These are phyloP conservation scores for Russula abietina DNA, from an alignment of 768 basidiomycete genomes.

Conservation along the genomic window DNA sequence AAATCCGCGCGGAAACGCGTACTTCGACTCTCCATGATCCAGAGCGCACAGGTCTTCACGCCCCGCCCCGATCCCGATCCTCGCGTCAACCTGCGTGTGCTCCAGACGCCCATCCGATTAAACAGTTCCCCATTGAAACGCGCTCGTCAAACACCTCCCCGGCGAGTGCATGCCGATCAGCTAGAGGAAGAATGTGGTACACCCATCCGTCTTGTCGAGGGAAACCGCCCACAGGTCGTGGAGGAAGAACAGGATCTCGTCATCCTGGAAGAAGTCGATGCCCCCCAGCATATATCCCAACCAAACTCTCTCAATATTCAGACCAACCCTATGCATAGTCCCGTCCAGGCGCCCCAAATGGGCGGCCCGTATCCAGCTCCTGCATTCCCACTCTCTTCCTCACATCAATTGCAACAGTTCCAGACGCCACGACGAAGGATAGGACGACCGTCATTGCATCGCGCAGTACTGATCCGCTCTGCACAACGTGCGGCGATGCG, in stretches of 20 bases:
- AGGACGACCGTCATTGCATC: slow-evolving; percentile 50
- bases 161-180: slow-evolving; percentile 31
- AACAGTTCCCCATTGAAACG: slow-evolving; percentile 26
- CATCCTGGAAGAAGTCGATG: slow-evolving; percentile 63
- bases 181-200: slow-evolving; percentile 41
- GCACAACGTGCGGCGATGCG: slow-evolving; percentile 55
- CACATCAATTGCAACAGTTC: slow-evolving; percentile 24
- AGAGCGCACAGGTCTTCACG: slow-evolving; percentile 66
- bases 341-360: slow-evolving; percentile 15
- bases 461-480: slow-evolving; percentile 63
- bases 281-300: slow-evolving; percentile 21
- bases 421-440: slow-evolving; percentile 28
- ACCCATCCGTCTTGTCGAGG: slow-evolving; percentile 57
- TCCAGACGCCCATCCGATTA: slow-evolving; percentile 48
- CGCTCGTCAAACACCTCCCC: slow-evolving; percentile 5
- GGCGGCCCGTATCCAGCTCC: slow-evolving; percentile 9
- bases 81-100: slow-evolving; percentile 54
- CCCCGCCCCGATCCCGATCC: slow-evolving; percentile 57
- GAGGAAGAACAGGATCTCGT: slow-evolving; percentile 67
- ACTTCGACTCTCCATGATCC: slow-evolving; percentile 69
- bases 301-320: slow-evolving; percentile 13
- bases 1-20: slow-evolving; percentile 35
- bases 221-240: slow-evolving; percentile 58
- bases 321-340: slow-evolving; percentile 17
- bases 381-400: slow-evolving; percentile 21